phyloP scores from a whole-genome alignment of 2,329 filamentous ascomycete species.

The Dactylonectria estremocensis region DNA sequence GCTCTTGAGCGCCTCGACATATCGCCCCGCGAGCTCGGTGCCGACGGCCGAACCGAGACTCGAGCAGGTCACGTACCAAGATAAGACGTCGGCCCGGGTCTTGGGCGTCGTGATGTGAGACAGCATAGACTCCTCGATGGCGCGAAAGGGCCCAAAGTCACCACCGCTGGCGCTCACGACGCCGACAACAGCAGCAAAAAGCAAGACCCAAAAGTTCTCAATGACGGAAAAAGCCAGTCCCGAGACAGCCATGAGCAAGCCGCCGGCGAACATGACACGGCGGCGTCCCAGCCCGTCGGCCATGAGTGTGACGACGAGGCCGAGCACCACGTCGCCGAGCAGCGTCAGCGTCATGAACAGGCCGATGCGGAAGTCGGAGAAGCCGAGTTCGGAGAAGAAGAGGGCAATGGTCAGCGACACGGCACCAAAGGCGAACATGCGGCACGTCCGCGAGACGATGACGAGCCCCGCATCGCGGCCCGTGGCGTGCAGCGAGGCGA shows the following conservation, averaged over 20 bases:
- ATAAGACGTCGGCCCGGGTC: conserved; percentile 73
- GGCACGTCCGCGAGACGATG: conserved; percentile 58
- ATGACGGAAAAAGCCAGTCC: conserved; percentile 68
- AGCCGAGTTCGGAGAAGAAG: conserved; percentile 70
- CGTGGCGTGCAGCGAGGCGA: conserved; percentile 61
- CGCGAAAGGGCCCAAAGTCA: conserved; percentile 78
- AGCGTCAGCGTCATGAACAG: conserved; percentile 77
- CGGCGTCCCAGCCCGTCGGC: conserved; percentile 72
- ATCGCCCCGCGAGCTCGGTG: conserved; percentile 66
- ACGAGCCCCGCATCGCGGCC: conserved; percentile 55
- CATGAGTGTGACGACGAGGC: conserved; percentile 70
- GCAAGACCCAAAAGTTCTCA: conserved; percentile 72
- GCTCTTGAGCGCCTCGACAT: conserved; percentile 64
- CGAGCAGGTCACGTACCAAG: conserved; percentile 75
- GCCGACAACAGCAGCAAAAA: conserved; percentile 71
- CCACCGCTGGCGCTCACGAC: conserved; percentile 75
- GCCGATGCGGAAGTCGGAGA: conserved; percentile 72
- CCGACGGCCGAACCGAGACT: conserved; percentile 70
- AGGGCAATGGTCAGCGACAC: conserved; percentile 73
- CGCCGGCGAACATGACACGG: conserved; percentile 67
- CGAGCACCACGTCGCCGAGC: conserved; percentile 72
- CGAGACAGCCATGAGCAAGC: conserved; percentile 70
- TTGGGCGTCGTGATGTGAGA: conserved; percentile 71
- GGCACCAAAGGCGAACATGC: conserved; percentile 76
- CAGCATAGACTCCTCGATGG: conserved; percentile 76